Evolutionary conservation across 768 basidiomycete species (phyloP).

Genomic region (Psilocybe cyanescens): DNA sequence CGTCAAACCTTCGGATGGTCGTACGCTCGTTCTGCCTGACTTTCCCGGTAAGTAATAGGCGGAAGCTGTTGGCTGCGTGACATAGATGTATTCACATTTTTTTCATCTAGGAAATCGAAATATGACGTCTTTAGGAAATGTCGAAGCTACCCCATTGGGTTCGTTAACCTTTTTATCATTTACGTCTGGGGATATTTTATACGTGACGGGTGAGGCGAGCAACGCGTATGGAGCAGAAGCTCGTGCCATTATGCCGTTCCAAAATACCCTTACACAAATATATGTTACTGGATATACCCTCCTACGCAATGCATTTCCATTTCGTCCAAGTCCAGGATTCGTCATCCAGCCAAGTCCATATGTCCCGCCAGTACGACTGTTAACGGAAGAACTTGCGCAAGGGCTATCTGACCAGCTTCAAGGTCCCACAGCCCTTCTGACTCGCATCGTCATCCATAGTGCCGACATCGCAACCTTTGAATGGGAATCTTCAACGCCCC

Average conservation of each 20-base stretch:
- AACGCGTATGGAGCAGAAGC: constrained; percentile 54
- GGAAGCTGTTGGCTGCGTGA: neutral
- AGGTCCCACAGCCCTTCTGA: constrained; percentile 35
- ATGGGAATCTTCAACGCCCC: constrained; percentile 37
- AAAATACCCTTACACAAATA: constrained; percentile 52
- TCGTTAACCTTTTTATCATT: constrained; percentile 61
- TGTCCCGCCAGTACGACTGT: constrained; percentile 56
- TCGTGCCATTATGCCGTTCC: constrained; percentile 56
- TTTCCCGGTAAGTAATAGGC: constrained; percentile 50
- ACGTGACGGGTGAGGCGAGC: constrained; percentile 60
- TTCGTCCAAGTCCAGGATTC: constrained; percentile 41
- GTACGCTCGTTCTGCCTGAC: constrained; percentile 62
- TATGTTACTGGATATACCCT: constrained; percentile 54
- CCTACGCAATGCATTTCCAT: constrained; percentile 57
- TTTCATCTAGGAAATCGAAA: constrained; percentile 55
- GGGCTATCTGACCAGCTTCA: constrained; percentile 30
- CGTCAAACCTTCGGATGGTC: constrained; percentile 54
- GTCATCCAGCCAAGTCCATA: constrained; percentile 46
- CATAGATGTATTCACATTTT: neutral
- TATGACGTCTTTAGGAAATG: constrained; percentile 69
- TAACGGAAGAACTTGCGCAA: constrained; percentile 48
- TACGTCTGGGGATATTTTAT: constrained; percentile 56
- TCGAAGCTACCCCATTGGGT: constrained; percentile 59
- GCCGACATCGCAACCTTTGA: constrained; percentile 57
- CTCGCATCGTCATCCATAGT: constrained; percentile 44